Evolutionary conservation across 805 yeast genomes (phyloP), one percentile per base, ranked within the genome.

Genomic region (Candida bentonensis): DNA sequence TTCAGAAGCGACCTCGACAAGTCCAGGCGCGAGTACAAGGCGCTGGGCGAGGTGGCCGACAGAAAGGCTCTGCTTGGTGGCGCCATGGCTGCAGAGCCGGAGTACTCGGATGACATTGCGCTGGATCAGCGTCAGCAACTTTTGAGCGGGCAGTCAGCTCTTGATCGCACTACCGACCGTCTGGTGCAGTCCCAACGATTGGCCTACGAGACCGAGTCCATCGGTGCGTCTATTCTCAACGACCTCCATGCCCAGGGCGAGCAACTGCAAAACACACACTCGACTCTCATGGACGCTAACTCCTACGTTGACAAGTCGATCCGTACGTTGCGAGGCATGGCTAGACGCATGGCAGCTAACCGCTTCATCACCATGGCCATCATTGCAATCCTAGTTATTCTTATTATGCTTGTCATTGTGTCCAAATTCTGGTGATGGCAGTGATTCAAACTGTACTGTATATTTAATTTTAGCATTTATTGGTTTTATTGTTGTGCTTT

Each of bases 221-320:
- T 92, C 43, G 98, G 98, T 1, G 85, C 96, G 13, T 81, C 82
- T 51, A 92, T 92, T 43, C 72, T 92, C 64, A 78, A 78, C 54
- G 95, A 89, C 59, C 67, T 92, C 51, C 72, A 96, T 48, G 80
- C 95, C 22, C 98, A 92, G 65, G 70, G 98, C 47, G 98, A 92
- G 56, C 96, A 94, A 57, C 74, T 92, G 39, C 67, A 76, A 44
- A 86, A 88, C 54, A 77, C 95, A 21, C 76, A 96, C 61, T 83
- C 82, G 54, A 84, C 95, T 0, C 67, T 92, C 42, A 74, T 74
- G 63, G 89, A 87, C 49, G 97, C 97, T 0, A 97, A 92, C 59
- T 77, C 82, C 0, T 86, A 88, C 56, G 95, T 92, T 44, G 97
- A 92, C 63, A 79, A 82, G 58, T 79, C 92, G 45, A 73, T 92